A percentile compares a stretch with the other conserved stretches of the same genome.
Conservation (phyloP, 495 filamentous ascomycete genomes). For the Talaromyces trachyspermus region DNA sequence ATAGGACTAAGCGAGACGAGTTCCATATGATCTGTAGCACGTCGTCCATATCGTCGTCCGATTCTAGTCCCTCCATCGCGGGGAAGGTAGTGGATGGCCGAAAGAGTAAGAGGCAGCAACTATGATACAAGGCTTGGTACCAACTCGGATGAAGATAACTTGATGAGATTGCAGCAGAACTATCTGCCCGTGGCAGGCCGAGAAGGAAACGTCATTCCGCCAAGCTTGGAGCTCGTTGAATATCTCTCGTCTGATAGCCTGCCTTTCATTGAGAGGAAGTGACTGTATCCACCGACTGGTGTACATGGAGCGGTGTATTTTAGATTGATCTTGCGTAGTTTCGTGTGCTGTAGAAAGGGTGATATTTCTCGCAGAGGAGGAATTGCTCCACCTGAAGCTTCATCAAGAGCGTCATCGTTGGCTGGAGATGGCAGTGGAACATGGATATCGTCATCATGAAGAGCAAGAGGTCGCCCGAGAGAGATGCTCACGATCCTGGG, state of each 20-base stretch:
- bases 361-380: neutral
- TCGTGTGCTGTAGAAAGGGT: conserved; percentile 2
- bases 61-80: neutral
- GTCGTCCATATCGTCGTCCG: conserved; percentile 3
- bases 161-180: neutral
- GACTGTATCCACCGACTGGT: neutral
- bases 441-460: conserved; percentile 7
- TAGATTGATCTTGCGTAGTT: conserved; percentile 3
- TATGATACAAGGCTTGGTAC: conserved; percentile 5
- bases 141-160: conserved; percentile 1
- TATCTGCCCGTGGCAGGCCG: neutral
- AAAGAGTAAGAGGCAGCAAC: neutral
- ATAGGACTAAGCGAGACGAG: neutral
- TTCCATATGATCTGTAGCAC: conserved; percentile 3
- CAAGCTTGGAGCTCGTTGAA: neutral
- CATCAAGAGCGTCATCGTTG: neutral
- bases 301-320: conserved; percentile 1
- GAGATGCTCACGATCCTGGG: conserved; percentile 7
- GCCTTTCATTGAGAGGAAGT: neutral
- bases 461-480: conserved; percentile 5
- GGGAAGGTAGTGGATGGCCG: conserved; percentile 5
- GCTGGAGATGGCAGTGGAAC: neutral
- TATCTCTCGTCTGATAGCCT: neutral
- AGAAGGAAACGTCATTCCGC: neutral
- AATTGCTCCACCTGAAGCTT: neutral